Evolutionary conservation across 345 rosid species (phyloP), one percentile per base, ranked within the genome.

Genomic region (Moringa oleifera): DNA sequence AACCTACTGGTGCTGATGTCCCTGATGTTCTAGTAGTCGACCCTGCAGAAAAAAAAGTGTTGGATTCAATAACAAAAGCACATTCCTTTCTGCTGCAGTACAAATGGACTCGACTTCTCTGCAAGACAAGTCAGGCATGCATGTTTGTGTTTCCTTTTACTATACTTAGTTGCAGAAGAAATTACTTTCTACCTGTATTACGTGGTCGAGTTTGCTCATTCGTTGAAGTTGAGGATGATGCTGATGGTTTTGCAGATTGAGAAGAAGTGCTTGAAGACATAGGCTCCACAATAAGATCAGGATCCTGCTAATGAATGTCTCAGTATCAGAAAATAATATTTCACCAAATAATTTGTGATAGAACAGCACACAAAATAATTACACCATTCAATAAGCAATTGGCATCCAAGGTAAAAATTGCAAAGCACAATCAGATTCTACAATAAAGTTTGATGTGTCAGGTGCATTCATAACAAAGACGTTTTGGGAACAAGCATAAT

Each of bases 241-340:
- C 70, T 56, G 90, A 68, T 20, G 82, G 69, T 67, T 73, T 83
- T 16, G 89, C 41, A 51, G 95, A 70, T 75, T 86, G 96, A 18
- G 88, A 71, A 51, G 86, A 79, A 19, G 84, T 78, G 58, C 75
- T 68, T 31, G 90, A 41, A 16, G 81, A 56, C 91, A 94, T 91
- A 57, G 96, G 71, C 82, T 88, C 99, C 36, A 91, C 99, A 64
- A 88, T 68, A 66, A 88, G 73, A 63, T 85, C 97, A 73, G 90
- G 83, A 75, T 91, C 99, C 99, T 94, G 80, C 56, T 63, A 63
- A 60, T 60, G 4, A 57, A 70, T 4, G 23, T 20, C 4, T 13
- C 52, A 55, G 23, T 8, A 51, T 20, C 20, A 51, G 24, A 41
- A 54, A 8, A 46, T 20, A 9, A 61, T 18, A 2, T 19, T 6